Conservation (phyloP, 805 yeast species). For the Candida lessepsii region DNA sequence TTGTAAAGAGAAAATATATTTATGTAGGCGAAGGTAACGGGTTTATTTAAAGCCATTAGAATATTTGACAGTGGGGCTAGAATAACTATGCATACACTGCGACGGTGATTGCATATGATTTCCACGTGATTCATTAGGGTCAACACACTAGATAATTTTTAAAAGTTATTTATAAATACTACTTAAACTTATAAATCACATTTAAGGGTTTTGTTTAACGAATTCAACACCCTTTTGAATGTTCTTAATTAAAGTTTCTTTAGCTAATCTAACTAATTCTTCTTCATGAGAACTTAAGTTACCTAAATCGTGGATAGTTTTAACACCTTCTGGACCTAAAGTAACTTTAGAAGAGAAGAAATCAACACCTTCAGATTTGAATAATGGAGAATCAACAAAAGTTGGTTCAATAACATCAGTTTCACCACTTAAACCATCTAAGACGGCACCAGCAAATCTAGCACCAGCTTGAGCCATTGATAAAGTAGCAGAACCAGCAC, state of each 20-base stretch:
- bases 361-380: slow-evolving; percentile 85
- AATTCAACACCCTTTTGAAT: slow-evolving; percentile 92
- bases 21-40: no score
- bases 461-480: slow-evolving; percentile 95
- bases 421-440: slow-evolving; percentile 65
- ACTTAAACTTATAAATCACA: background rate
- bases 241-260: slow-evolving; percentile 87
- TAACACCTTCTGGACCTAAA: slow-evolving; percentile 88
- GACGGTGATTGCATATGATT: no score
- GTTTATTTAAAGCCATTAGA: no score
- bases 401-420: slow-evolving; percentile 64
- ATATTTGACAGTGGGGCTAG: no score
- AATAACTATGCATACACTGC: no score
- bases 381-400: slow-evolving; percentile 78
- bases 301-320: slow-evolving; percentile 77
- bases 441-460: slow-evolving; percentile 63
- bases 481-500: slow-evolving; percentile 90
- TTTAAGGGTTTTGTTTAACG: slow-evolving; percentile 67
- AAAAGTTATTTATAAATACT: no score
- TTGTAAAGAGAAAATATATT: no score
- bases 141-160: no score
- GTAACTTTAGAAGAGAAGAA: slow-evolving; percentile 96
- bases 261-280: slow-evolving; percentile 76
- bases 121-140: no score
- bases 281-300: slow-evolving; percentile 74